Evolutionary conservation across 2,329 filamentous ascomycete species (phyloP), one percentile per base, ranked within the genome.

Genomic region (Anisogramma anomala): DNA sequence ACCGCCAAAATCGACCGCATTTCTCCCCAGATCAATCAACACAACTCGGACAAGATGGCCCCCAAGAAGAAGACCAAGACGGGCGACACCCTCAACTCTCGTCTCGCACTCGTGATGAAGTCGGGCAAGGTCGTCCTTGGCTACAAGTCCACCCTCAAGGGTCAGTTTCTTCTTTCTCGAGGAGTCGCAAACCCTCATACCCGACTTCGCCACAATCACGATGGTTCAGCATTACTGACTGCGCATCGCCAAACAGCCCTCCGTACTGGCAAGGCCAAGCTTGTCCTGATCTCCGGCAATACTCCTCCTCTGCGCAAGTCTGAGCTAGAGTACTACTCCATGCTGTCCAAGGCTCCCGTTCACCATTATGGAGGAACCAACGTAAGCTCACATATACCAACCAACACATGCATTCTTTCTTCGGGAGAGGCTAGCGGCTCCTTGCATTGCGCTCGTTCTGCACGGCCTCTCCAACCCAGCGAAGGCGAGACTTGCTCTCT

Each of bases 291-390:
- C 52, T 74, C 82, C 56, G 87, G 84, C 71, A 96, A 98, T 78
- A 94, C 88, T 55, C 88, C 89, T 63, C 91, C 91, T 67, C 84
- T 98, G 59, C 82, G 89, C 68, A 98, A 96, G 82, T 85, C 79
- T 60, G 89, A 96, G 77, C 79, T 95, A 51, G 89, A 95, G 74
- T 95, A 85, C 73, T 87, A 88, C 74, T 77, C 77, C 65, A 91
- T 91, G 85, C 69, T 94, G 59, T 81, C 80, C 66, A 94, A 96
- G 81, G 85, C 82, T 58, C 80, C 83, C 53, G 89, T 96, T 60
- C 89, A 96, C 77, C 91, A 98, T 77, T 96, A 95, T 74, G 77
- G 77, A 56, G 91, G 91, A 61, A 94, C 93, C 82, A 96, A 96
- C 79, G 89, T 96, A 82, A 82, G 89, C 86, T 43, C 32, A 32